Evolutionary conservation across 2,329 filamentous ascomycete genomes (phyloP).

Genomic region (Nothopassalora personata): DNA sequence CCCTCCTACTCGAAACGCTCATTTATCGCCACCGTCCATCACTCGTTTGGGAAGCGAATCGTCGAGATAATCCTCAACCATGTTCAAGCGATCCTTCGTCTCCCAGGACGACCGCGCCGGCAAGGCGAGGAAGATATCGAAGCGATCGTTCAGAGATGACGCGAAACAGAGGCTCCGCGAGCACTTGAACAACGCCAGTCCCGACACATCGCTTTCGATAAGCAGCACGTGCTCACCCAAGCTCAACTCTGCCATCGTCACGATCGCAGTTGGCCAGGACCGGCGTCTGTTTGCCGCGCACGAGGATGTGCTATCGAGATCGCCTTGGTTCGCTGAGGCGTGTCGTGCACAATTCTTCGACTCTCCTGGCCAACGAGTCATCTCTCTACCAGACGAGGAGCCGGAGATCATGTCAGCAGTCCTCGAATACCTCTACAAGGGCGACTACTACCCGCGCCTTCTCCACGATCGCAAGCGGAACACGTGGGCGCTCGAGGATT

Average conservation of each 20-base stretch:
- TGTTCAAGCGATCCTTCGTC: conserved; percentile 92
- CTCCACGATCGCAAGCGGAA: conserved; percentile 73
- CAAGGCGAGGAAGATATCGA: conserved; percentile 74
- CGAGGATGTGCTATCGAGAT: conserved; percentile 82
- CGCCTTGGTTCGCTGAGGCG: conserved; percentile 64
- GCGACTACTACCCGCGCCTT: conserved; percentile 88
- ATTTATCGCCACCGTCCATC: conserved; percentile 46
- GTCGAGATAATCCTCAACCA: conserved; percentile 42
- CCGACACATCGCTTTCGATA: conserved; percentile 33
- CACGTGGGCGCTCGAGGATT: conserved; percentile 84
- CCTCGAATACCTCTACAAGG: conserved; percentile 96
- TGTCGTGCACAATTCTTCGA: conserved; percentile 68
- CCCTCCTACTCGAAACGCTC: conserved; percentile 34
- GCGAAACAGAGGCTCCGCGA: conserved; percentile 83
- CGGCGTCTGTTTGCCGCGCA: conserved; percentile 90
- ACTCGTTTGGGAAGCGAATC: conserved; percentile 37
- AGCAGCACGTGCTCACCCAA: conserved; percentile 39
- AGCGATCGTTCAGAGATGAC: conserved; percentile 71
- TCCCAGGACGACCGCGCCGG: conserved; percentile 77
- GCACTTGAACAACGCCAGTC: conserved; percentile 61
- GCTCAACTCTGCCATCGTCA: conserved; percentile 71
- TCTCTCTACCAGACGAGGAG: conserved; percentile 73
- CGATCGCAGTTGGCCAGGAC: conserved; percentile 75
- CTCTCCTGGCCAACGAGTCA: conserved; percentile 60
- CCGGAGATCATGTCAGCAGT: conserved; percentile 89